Conservation (phyloP, 805 yeast species). For the Wickerhamomyces ciferrii region DNA sequence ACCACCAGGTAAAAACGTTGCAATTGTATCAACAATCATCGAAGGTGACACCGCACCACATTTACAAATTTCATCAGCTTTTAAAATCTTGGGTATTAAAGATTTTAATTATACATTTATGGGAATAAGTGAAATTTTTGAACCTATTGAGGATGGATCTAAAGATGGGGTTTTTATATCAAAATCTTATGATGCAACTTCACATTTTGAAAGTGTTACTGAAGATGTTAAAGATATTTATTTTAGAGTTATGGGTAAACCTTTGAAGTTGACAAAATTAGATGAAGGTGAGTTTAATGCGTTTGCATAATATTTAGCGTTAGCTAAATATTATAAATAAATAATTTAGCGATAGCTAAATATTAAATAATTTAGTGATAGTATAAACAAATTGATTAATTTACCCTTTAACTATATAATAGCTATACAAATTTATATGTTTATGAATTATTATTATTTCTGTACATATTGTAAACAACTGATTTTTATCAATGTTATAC, state of each 20-base stretch:
- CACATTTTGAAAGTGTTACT: conserved; percentile 94
- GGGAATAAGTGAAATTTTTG: conserved; percentile 90
- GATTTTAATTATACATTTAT: conserved; percentile 53
- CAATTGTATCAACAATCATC: conserved; percentile 89
- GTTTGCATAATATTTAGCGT: conserved; percentile 6
- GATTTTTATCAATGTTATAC: too few relatives aligned
- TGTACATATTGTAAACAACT: too few relatives aligned
- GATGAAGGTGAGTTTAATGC: conserved; percentile 24
- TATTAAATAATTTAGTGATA: too few relatives aligned
- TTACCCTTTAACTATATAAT: too few relatives aligned
- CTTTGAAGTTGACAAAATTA: conserved; percentile 42
- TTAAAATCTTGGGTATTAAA: conserved; percentile 76
- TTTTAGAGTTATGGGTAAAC: conserved; percentile 87
- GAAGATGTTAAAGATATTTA: conserved; percentile 96
- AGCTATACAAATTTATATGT: too few relatives aligned
- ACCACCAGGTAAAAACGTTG: conserved; percentile 83
- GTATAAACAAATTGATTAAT: too few relatives aligned
- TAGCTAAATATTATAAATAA: too few relatives aligned
- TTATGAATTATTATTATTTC: too few relatives aligned
- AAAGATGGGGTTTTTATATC: conserved; percentile 77
- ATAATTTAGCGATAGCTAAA: too few relatives aligned
- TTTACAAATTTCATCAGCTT: conserved; percentile 88
- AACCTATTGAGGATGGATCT: conserved; percentile 81
- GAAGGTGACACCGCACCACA: conserved; percentile 96
- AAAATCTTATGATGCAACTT: conserved; percentile 86